Evolutionary conservation across 345 rosid species (phyloP), one percentile per base, ranked within the genome.

Genomic region (Citrus reticulata): DNA sequence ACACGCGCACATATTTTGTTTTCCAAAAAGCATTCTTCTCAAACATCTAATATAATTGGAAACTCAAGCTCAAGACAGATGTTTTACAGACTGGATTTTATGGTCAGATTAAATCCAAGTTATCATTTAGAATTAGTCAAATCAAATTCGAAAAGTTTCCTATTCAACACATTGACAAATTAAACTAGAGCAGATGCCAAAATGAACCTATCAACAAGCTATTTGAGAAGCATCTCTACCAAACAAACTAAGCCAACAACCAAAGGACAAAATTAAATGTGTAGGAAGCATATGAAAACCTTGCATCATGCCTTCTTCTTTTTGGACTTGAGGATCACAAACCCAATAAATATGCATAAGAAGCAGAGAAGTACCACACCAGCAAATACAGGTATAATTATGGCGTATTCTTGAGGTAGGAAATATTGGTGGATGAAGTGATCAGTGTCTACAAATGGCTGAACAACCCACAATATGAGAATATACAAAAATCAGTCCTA

Each of bases 361-460:
- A 92, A 85, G 78, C 87, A 89, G 60, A 92, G 90, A 64, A 92
- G 91, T 46, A 87, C 85, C 74, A 91, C 89, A 7, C 95, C 98
- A 2, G 92, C 92, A 51, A 83, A 91, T 34, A 92, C 88, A 10
- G 98, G 98, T 80, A 92, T 84, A 76, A 90, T 85, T 70, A 93
- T 86, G 32, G 98, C 98, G 70, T 88, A 93, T 79, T 96, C 98
- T 81, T 89, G 94, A 29, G 98, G 90, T 54, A 92, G 88, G 81
- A 95, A 93, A 83, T 93, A 96, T 81, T 83, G 85, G 91, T 94
- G 98, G 84, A 96, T 79, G 63, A 94, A 94, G 85, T 96, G 95
- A 83, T 92, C 93, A 22, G 80, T 81, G 75, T 96, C 97, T 61
- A 96, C 99, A 83, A 96, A 96, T 73, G 97, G 99, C 98, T 96